Conservation (phyloP, 305 asterid genomes). For the Solanum hybrid region DNA sequence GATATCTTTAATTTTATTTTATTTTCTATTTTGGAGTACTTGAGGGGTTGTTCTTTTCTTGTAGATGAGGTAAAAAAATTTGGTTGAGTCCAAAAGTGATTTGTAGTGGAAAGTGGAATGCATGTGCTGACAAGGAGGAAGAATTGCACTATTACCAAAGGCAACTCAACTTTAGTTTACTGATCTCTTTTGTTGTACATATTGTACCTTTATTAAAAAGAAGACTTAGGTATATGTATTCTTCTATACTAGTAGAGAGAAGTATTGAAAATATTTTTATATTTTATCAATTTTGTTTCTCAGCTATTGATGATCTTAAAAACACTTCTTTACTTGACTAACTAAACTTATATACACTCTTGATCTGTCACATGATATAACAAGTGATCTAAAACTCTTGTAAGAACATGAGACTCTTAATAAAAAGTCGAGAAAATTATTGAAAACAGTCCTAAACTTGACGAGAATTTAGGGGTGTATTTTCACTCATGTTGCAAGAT, state of each 20-base stretch:
- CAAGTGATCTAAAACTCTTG: too few relatives aligned
- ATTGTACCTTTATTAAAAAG: background rate
- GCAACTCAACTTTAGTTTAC: constrained; percentile 49
- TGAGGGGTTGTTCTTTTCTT: constrained; percentile 54
- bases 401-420: too few relatives aligned
- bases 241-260: background rate
- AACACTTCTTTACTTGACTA: too few relatives aligned
- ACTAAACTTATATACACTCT: too few relatives aligned
- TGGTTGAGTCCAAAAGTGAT: constrained; percentile 40
- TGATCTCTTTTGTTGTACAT: background rate
- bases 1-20: background rate
- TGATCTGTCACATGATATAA: too few relatives aligned
- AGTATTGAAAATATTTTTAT: too few relatives aligned
- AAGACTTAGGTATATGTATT: background rate
- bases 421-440: too few relatives aligned
- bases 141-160: constrained; percentile 54
- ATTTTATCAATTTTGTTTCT: too few relatives aligned
- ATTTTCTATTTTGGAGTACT: background rate
- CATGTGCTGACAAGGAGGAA: constrained; percentile 69
- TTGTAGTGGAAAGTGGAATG: constrained; percentile 70
- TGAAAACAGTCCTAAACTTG: too few relatives aligned
- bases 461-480: too few relatives aligned
- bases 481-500: too few relatives aligned
- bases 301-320: accelerated
- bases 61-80: constrained; percentile 38